These are phyloP conservation scores for Hypoxylon cercidicola DNA, from an alignment of 495 filamentous ascomycete species.

Conservation along the genomic window DNA sequence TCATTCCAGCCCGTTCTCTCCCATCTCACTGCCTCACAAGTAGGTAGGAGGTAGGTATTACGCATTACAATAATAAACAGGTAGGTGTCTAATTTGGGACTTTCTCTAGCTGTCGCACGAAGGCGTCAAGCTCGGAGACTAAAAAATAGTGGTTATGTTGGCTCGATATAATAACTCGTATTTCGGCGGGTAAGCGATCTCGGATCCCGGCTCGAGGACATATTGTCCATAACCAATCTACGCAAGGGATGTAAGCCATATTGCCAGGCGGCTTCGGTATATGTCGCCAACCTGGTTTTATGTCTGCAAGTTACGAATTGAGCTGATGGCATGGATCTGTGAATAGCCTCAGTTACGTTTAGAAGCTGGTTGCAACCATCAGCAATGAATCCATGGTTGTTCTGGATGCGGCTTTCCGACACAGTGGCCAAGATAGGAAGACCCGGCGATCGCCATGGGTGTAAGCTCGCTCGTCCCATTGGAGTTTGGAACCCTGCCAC, in stretches of 20 bases:
- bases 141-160: background rate
- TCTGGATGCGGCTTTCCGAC: conserved; percentile 25
- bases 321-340: conserved; percentile 6
- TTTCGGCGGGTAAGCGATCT: background rate
- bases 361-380: conserved; percentile 2
- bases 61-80: no score
- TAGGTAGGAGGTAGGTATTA: no score
- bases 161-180: background rate
- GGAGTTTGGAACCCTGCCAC: conserved; percentile 23
- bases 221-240: conserved; percentile 4
- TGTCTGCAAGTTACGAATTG: background rate
- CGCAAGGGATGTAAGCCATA: background rate
- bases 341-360: conserved; percentile 28
- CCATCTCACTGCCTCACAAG: conserved; percentile 9
- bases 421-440: conserved; percentile 11
- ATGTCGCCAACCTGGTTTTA: background rate
- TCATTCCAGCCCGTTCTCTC: no score
- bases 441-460: conserved; percentile 27
- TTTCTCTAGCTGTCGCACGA: background rate
- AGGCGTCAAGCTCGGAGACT: background rate
- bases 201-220: background rate
- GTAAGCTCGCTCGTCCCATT: conserved; percentile 26
- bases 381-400: conserved; percentile 1
- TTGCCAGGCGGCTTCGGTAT: background rate
- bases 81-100: background rate